Percentiles rank a stretch among this genome's conserved stretches.
phyloP scores from a whole-genome alignment of 371 early-diverging fungal species.

The Blakeslea trispora region DNA sequence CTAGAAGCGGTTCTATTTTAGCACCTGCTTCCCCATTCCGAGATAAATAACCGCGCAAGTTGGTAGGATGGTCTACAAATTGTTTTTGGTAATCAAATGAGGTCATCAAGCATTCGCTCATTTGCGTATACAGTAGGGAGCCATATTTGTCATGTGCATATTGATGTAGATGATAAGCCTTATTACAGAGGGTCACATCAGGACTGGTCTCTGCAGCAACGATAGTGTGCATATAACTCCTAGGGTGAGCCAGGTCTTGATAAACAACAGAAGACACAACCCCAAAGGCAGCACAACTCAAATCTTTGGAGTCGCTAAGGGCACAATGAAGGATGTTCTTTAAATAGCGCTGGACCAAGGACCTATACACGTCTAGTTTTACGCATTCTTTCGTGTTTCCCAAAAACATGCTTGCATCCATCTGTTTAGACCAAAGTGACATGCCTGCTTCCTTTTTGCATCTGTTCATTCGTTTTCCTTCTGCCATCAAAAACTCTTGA shows the following conservation, averaged over 20 bases:
- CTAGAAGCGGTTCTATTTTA: conserved; percentile 62
- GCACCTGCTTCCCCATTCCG: conserved; percentile 50
- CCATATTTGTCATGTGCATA: conserved; percentile 82
- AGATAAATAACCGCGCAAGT: conserved; percentile 14
- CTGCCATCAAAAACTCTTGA: conserved; percentile 68
- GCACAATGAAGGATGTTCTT: conserved; percentile 70
- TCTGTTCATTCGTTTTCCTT: conserved; percentile 54
- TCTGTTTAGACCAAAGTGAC: conserved; percentile 31
- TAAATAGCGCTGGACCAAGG: conserved; percentile 85
- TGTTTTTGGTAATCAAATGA: conserved; percentile 73
- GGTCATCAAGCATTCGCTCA: conserved; percentile 69
- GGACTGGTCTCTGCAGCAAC: conserved; percentile 82
- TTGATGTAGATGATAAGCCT: conserved; percentile 71
- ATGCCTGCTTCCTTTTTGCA: conserved; percentile 26
- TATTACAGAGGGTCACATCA: conserved; percentile 63
- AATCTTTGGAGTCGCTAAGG: conserved; percentile 41
- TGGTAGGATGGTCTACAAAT: conserved; percentile 28
- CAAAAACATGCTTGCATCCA: conserved; percentile 72
- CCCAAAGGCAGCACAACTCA: conserved; percentile 74
- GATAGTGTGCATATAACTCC: conserved; percentile 80
- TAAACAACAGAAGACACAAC: conserved; percentile 73
- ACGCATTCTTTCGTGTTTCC: conserved; percentile 81
- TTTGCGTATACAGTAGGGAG: conserved; percentile 75
- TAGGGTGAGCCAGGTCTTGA: conserved; percentile 89
- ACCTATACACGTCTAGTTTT: conserved; percentile 77